Evolutionary conservation across 2,329 filamentous ascomycete species (phyloP).

Genomic region (Dothideomycetidae sp.): DNA sequence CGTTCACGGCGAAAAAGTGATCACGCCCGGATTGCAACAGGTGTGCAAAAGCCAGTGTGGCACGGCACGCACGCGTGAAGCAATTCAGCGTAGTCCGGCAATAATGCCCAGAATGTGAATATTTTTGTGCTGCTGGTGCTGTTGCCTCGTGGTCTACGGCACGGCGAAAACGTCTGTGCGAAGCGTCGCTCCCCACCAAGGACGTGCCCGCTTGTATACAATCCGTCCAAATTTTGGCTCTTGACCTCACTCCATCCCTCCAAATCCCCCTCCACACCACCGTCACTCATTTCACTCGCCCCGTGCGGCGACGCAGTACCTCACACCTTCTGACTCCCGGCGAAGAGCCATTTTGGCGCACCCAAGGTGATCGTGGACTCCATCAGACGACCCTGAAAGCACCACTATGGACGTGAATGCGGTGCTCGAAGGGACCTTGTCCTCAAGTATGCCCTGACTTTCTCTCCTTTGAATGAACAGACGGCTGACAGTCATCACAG

Average conservation of each 20-base stretch:
- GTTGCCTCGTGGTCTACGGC: background rate
- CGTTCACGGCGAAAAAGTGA: background rate
- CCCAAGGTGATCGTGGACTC: background rate
- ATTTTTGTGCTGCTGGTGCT: background rate
- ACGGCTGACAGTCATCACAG: slow-evolving; percentile 38
- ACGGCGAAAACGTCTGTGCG: slow-evolving; percentile 9
- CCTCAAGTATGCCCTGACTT: slow-evolving; percentile 34
- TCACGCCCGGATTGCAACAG: background rate
- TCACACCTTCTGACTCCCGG: background rate
- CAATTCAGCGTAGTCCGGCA: no score
- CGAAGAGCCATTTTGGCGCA: background rate
- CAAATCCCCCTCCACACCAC: slow-evolving; percentile 1
- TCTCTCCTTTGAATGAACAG: background rate
- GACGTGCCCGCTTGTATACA: slow-evolving; percentile 6
- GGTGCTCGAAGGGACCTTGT: slow-evolving; percentile 94
- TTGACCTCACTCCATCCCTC: slow-evolving; percentile 2
- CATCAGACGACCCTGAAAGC: slow-evolving; percentile 5
- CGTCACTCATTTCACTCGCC: slow-evolving; percentile 3
- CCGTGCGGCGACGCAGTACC: background rate
- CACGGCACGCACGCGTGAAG: no score
- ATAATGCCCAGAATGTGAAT: no score
- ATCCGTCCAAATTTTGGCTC: slow-evolving; percentile 5
- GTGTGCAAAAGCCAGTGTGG: no score
- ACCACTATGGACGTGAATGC: slow-evolving; percentile 91
- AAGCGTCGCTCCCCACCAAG: slow-evolving; percentile 9